These are phyloP conservation scores for Tylopilus felleus DNA, from an alignment of 768 basidiomycete species.

Conservation along the genomic window DNA sequence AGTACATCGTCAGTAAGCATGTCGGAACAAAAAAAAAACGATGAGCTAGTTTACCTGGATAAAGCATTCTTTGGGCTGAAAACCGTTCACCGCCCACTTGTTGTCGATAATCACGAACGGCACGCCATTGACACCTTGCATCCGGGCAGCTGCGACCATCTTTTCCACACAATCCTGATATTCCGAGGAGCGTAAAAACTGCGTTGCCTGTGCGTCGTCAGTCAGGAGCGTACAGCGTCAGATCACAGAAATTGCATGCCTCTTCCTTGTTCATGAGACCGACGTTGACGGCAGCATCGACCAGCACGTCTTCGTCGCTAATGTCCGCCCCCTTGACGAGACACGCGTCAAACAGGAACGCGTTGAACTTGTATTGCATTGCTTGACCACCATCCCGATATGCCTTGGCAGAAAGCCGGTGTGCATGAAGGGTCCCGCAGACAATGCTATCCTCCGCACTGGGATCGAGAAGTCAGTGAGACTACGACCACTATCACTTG, in stretches of 20 bases:
- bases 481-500: not conserved
- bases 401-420: conserved; percentile 43
- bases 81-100: conserved; percentile 44
- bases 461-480: not conserved
- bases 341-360: conserved; percentile 38
- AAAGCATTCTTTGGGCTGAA: conserved; percentile 41
- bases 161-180: conserved; percentile 36
- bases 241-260: conserved; percentile 18
- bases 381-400: conserved; percentile 35
- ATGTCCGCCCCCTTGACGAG: conserved; percentile 36
- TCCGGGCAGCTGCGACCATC: conserved; percentile 37
- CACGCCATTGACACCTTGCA: conserved; percentile 45
- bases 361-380: conserved; percentile 36
- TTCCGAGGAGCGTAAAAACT: conserved; percentile 40
- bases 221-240: not conserved
- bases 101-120: conserved; percentile 48
- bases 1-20: not conserved
- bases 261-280: conserved; percentile 37
- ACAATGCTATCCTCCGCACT: conserved; percentile 38
- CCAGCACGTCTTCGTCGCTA: conserved; percentile 33
- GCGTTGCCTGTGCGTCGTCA: conserved; percentile 25
- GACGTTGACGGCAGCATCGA: conserved; percentile 31
- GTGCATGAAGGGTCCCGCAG: conserved; percentile 37
- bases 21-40: not conserved
- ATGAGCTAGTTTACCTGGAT: conserved; percentile 24